Base-by-base conservation (phyloP, 345 rosid genomes). In the Schrenkiella parvula region DNA sequence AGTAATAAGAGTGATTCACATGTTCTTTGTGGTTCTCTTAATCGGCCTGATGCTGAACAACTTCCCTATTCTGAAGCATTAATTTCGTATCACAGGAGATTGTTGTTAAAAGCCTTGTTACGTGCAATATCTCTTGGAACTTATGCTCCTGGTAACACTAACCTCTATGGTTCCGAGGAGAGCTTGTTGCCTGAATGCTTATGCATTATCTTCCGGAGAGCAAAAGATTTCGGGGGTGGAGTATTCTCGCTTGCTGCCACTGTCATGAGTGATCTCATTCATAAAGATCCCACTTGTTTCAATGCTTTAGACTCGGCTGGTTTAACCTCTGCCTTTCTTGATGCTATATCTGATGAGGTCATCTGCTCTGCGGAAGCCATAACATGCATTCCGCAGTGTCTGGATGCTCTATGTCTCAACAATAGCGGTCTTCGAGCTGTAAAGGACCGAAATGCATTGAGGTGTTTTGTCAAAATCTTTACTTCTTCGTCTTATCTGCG, bases 141-240 rank as follows among this genome's bases (percentile, higher is more conserved):
- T 42, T 88, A 93, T 82, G 95, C 96, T 59, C 88, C 98, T 66
- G 98, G 98, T 62, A 91, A 82, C 81, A 82, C 89, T 72, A 77
- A 83, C 79, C 68, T 86, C 74, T 87, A 82, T 84, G 91, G 96
- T 61, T 88, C 96, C 64, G 93, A 87, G 76, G 97, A 88, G 80
- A 93, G 82, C 78, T 81, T 91, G 82, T 78, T 91, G 79, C 96
- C 97, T 3, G 89, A 89, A 48, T 91, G 97, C 83, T 82, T 93
- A 72, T 84, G 88, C 66, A 80, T 82, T 72, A 91, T 93, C 54
- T 93, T 93, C 59, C 82, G 83, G 69, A 81, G 91, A 78, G 95
- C 93, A 29, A 91, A 93, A 80, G 89, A 93, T 81, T 93, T 91
- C 56, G 96, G 98, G 50, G 98, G 98, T 39, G 98, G 98, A 56